phyloP scores from a whole-genome alignment of 73 alveolate species.

The Diophrys sp. region DNA sequence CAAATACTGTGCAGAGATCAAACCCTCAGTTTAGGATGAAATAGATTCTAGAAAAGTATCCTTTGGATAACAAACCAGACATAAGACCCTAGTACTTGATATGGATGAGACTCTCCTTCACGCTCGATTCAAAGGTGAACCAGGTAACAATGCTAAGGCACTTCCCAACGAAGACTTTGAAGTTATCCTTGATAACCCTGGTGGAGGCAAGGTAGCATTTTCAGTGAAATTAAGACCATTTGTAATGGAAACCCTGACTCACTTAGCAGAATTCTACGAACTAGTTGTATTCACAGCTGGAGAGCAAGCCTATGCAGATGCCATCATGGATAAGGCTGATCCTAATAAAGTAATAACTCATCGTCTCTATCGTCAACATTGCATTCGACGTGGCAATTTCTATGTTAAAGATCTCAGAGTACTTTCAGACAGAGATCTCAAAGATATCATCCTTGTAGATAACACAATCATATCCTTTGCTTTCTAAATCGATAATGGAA shows the following conservation, averaged over 20 bases:
- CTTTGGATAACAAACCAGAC: slow-evolving; percentile 32
- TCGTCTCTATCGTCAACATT: slow-evolving; percentile 69
- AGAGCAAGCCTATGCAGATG: slow-evolving; percentile 82
- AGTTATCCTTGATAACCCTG: slow-evolving; percentile 36
- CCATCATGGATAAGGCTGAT: slow-evolving; percentile 66
- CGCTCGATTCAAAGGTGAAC: slow-evolving; percentile 15
- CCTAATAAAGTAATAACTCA: slow-evolving; percentile 47
- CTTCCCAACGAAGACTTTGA: slow-evolving; percentile 26
- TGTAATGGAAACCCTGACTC: slow-evolving; percentile 66
- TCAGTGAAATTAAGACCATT: slow-evolving; percentile 68
- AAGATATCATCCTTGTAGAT: slow-evolving; percentile 56
- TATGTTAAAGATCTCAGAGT: slow-evolving; percentile 66
- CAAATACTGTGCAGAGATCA: slow-evolving; percentile 24
- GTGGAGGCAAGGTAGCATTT: slow-evolving; percentile 46
- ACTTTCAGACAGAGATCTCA: slow-evolving; percentile 37
- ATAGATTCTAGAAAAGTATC: slow-evolving; percentile 13
- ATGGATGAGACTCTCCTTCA: slow-evolving; percentile 65
- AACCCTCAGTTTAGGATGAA: slow-evolving; percentile 32
- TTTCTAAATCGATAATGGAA: slow-evolving; percentile 64
- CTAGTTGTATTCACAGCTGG: slow-evolving; percentile 88
- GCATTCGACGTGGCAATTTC: slow-evolving; percentile 38
- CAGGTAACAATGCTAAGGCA: background rate
- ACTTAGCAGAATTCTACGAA: slow-evolving; percentile 72
- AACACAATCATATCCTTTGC: slow-evolving; percentile 66
- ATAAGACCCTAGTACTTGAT: slow-evolving; percentile 40